Percentiles rank a stretch among this genome's conserved stretches.
Conservation (phyloP, 441 rosid genomes). For the Rhodomyrtus psidioides region DNA sequence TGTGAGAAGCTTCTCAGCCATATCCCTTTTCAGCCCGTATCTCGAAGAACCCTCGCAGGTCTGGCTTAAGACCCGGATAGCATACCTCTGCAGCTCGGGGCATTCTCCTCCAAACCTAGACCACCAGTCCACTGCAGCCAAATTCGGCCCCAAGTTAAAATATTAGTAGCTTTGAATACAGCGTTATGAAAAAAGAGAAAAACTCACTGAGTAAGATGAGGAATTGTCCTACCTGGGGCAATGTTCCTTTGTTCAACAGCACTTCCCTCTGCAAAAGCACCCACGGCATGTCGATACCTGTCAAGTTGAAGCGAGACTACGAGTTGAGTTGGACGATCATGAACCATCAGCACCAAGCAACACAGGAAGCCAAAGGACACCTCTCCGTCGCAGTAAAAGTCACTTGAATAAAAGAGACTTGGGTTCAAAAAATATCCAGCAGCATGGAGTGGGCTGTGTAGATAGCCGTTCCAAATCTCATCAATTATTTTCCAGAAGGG, state of each 20-base stretch:
- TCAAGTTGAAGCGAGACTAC: conserved; percentile 33
- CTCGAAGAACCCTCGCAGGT: conserved; percentile 36
- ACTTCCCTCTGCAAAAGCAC: conserved; percentile 40
- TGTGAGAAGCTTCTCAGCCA: conserved; percentile 38
- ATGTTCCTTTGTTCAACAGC: conserved; percentile 16
- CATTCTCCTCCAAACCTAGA: conserved; percentile 2
- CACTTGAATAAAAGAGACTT: conserved; percentile 32
- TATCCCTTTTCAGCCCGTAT: conserved; percentile 34
- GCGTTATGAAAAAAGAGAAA: neutral
- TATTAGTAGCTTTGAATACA: neutral
- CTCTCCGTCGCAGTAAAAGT: conserved; percentile 37
- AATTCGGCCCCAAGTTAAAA: neutral
- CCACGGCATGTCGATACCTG: conserved; percentile 28
- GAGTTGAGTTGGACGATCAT: conserved; percentile 12
- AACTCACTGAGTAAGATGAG: neutral
- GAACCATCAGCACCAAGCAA: conserved; percentile 29
- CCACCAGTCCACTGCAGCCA: conserved; percentile 4
- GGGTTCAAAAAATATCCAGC: conserved; percentile 59
- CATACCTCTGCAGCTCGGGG: conserved; percentile 5
- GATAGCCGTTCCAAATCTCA: conserved; percentile 39
- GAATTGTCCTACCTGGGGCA: conserved; percentile 31
- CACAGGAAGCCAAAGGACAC: conserved; percentile 34
- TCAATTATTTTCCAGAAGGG: conserved; percentile 51
- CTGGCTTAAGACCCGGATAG: conserved; percentile 1
- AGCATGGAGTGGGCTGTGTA: conserved; percentile 59